Base-by-base conservation (phyloP, 2,329 filamentous ascomycete genomes). In the Cladosporium velox region DNA sequence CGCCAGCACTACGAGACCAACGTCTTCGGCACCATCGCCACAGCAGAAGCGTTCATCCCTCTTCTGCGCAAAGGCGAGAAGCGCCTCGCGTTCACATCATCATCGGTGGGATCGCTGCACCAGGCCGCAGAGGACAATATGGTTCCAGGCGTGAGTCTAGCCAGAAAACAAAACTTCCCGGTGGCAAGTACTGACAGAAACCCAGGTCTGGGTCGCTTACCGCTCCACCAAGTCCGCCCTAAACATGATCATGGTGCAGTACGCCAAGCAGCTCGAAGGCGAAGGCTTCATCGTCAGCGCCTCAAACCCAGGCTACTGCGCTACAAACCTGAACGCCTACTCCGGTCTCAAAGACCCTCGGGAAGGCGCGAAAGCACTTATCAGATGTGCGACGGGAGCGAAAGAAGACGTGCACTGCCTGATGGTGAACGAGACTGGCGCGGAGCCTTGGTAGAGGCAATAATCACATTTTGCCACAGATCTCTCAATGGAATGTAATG, bases 171-270 rank as follows among this genome's bases (percentile, higher is more conserved):
- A 8, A 70, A 8, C n/a, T n/a, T 32, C 24, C 7, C 14, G 8
- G 18, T 52, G 26, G 32, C 52, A 18, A 6, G 11, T 32, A 14
- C 28, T 30, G n/a, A 54, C 64, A 34, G 5, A 55, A 44, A 26
- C 2, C 2, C 18, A 51, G 57, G 14, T 35, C 12, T 65, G 32
- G 72, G 18, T 72, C 2, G 74, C 73, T 14, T 81, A 82, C 65
- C 72, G 78, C n/a, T 69, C 70, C 57, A 76, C 72, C 30, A 83
- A 83, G 71, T 73, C 76, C 14, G 81, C 76, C 4, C 57, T 83
- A 63, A 83, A 80, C 44, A 83, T 83, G 73, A 30, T 82, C 69
- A 81, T 80, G 76, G 68, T 83, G 59, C 75, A 80, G 8, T 85
- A 82, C 79, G 69, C 74, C 47, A 74, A 75, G 21, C 62, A 73